Conservation (phyloP, 352 stramenopile species). For the Phytophthora aleatoria region DNA sequence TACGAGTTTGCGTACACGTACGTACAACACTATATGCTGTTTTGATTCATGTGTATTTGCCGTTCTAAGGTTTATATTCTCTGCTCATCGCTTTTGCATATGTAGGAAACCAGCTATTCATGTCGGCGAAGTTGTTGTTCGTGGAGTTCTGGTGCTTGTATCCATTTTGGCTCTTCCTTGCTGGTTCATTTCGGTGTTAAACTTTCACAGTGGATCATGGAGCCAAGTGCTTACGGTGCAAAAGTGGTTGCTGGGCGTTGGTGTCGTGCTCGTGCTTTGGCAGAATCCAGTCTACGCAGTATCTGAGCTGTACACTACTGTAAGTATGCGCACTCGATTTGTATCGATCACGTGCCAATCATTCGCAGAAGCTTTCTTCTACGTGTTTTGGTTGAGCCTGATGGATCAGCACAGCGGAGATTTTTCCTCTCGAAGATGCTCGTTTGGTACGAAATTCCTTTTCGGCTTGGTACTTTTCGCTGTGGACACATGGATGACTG, state of each 20-base stretch:
- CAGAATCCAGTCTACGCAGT: slow-evolving; percentile 82
- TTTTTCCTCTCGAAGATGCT: slow-evolving; percentile 29
- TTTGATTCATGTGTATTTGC: neutral
- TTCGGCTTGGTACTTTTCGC: slow-evolving; percentile 48
- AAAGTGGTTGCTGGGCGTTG: slow-evolving; percentile 72
- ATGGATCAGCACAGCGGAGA: slow-evolving; percentile 74
- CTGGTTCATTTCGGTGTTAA: slow-evolving; percentile 71
- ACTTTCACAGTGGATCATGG: slow-evolving; percentile 60
- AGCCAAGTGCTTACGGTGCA: slow-evolving; percentile 63
- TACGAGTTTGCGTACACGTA: slow-evolving; percentile 89
- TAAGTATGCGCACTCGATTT: slow-evolving; percentile 68
- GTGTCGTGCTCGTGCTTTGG: slow-evolving; percentile 78
- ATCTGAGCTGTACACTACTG: slow-evolving; percentile 57
- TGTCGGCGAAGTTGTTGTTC: slow-evolving; percentile 73
- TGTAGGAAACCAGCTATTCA: slow-evolving; percentile 70
- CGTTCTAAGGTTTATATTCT: neutral
- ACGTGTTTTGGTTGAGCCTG: slow-evolving; percentile 82
- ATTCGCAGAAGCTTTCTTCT: slow-evolving; percentile 76
- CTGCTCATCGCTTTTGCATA: slow-evolving; percentile 1
- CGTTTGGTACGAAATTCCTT: slow-evolving; percentile 35
- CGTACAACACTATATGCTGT: slow-evolving; percentile 15
- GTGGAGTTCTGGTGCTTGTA: slow-evolving; percentile 55
- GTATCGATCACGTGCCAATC: slow-evolving; percentile 71
- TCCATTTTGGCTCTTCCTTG: slow-evolving; percentile 71
- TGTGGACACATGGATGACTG: slow-evolving; percentile 63